These are phyloP conservation scores for Wallacemonas sp. DNA, from an alignment of 208 protist genomes.

Conservation along the genomic window DNA sequence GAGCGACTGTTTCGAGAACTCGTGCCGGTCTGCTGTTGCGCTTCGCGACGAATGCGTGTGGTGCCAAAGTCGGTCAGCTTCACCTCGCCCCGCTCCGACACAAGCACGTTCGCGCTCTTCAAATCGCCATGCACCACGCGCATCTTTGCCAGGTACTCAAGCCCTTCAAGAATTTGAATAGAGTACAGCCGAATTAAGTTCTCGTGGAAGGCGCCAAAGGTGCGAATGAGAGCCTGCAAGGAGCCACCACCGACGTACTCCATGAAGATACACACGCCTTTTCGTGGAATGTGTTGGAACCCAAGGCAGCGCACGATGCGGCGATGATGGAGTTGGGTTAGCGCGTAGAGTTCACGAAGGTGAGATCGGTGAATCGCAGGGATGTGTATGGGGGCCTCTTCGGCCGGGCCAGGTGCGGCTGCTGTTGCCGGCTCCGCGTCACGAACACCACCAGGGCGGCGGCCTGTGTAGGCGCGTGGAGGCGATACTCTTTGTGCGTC, in stretches of 20 bases:
- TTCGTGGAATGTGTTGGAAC: slow-evolving; percentile 43
- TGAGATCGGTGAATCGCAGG: slow-evolving; percentile 19
- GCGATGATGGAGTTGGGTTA: slow-evolving; percentile 71
- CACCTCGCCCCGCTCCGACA: slow-evolving; percentile 72
- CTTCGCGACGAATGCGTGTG: slow-evolving; percentile 36
- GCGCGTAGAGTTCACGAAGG: slow-evolving; percentile 74
- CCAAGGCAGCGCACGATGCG: slow-evolving; percentile 87
- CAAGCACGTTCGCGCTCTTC: slow-evolving; percentile 87
- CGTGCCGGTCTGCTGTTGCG: too few relatives aligned
- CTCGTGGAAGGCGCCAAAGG: slow-evolving; percentile 84
- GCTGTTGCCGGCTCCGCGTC: neutral
- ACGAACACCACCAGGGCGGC: too few relatives aligned
- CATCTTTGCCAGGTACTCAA: slow-evolving; percentile 73
- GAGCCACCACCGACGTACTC: slow-evolving; percentile 90
- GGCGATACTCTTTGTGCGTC: too few relatives aligned
- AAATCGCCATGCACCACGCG: slow-evolving; percentile 85
- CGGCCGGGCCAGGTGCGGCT: neutral
- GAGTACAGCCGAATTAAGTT: slow-evolving; percentile 86
- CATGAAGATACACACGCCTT: slow-evolving; percentile 80
- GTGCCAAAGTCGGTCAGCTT: slow-evolving; percentile 94
- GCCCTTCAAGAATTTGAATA: slow-evolving; percentile 80
- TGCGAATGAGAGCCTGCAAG: slow-evolving; percentile 78
- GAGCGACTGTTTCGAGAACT: too few relatives aligned
- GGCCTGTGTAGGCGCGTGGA: too few relatives aligned
- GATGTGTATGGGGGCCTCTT: neutral